A percentile compares a stretch with the other conserved stretches of the same genome.
phyloP scores from a whole-genome alignment of 2,329 filamentous ascomycete species.

The Hypoxylon rubiginosum region DNA sequence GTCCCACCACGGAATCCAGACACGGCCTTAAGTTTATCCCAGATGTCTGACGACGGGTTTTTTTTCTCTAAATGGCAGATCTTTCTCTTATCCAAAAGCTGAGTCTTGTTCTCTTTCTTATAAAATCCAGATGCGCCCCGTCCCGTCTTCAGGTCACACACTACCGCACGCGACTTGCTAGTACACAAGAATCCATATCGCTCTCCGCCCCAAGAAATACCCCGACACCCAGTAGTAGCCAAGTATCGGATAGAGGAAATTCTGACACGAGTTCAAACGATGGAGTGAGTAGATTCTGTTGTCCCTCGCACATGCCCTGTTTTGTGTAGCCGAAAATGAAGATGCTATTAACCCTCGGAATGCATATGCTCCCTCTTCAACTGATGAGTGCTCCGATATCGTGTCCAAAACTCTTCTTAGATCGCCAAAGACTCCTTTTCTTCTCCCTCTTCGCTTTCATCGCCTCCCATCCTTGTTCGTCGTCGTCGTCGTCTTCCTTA shows the following conservation, averaged over 20 bases:
- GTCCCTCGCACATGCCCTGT: slow-evolving; percentile 36
- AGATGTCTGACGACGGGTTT: slow-evolving; percentile 8
- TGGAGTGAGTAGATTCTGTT: slow-evolving; percentile 9
- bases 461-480: slow-evolving; percentile 77
- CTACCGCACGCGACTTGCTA: slow-evolving; percentile 22
- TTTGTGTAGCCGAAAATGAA: slow-evolving; percentile 44
- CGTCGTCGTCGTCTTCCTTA: slow-evolving; percentile 69
- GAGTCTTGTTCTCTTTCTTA: slow-evolving; percentile 34
- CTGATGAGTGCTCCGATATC: slow-evolving; percentile 64
- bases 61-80: slow-evolving; percentile 37
- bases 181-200: slow-evolving; percentile 35
- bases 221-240: slow-evolving; percentile 24
- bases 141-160: slow-evolving; percentile 22
- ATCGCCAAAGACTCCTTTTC: slow-evolving; percentile 75
- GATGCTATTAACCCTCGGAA: slow-evolving; percentile 37
- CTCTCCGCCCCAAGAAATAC: slow-evolving; percentile 7
- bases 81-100: slow-evolving; percentile 37
- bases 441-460: slow-evolving; percentile 78
- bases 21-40: slow-evolving; percentile 28
- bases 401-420: slow-evolving; percentile 67
- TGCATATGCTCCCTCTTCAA: slow-evolving; percentile 47
- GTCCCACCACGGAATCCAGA: slow-evolving; percentile 40
- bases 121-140: slow-evolving; percentile 29
- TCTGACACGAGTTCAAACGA: slow-evolving; percentile 12
- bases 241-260: slow-evolving; percentile 7